Evolutionary conservation across 768 basidiomycete species (phyloP), one percentile per base, ranked within the genome.

Genomic region (Wakefieldia striispora): DNA sequence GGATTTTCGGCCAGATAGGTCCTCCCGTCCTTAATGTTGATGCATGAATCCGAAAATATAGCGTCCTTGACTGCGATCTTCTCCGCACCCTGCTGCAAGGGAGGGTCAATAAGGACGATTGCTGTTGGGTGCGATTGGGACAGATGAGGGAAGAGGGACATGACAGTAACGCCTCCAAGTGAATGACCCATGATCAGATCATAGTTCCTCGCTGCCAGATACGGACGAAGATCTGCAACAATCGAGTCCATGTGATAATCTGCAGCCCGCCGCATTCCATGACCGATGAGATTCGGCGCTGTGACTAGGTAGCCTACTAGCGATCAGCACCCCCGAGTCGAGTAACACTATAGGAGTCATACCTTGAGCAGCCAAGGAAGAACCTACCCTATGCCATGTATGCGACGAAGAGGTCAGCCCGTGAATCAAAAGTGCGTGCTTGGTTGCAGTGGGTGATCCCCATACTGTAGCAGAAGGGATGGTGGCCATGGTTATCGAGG

Each of bases 181-280:
- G 53, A 62, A 36, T 53, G 60, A 26, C 52, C 59, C 2, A 61
- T 45, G 50, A 58, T 48, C 46, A 62, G 23, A 21, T 62, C 60
- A 29, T 51, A 57, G 23, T 27, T 40, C n/a, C 19, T 44, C n/a
- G 27, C 43, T 33, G 40, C 36, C 16, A 60, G 48, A 36, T 57
- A 58, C 9, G 49, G 47, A 19, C 24, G 46, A 16, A 55, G 51
- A 16, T 61, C 59, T 38, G 57, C 40, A 11, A 40, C 41, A 12
- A 60, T 45, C 7, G 42, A 36, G 29, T 44, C 26, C 29, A 57
- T 19, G 16, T 39, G 47, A 27, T 51, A 55, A 45, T 55, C 49
- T 10, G 31, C 37, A 35, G 45, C 34, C 17, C 45, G 45, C 14
- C 56, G 43, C 36, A 34, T 47, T 40, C 41, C 56, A 21, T 57